Evolutionary conservation across 305 asterid genomes (phyloP), one percentile per base, ranked within the genome.

Genomic region (Lippia alba): DNA sequence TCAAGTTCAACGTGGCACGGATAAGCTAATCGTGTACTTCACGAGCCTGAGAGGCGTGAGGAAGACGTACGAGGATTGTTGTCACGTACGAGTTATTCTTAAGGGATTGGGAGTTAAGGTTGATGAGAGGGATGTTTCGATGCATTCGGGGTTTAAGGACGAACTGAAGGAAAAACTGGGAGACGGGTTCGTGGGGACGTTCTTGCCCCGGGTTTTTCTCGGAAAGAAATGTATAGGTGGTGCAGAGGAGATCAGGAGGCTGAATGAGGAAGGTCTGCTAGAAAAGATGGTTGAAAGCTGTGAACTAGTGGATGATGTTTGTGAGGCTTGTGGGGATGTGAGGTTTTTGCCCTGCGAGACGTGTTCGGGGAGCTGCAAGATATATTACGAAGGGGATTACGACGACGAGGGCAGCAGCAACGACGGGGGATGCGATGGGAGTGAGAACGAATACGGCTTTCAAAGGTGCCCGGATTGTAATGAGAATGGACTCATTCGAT

Each of bases 11-110:
- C 60, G 77, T 34, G 80, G 76, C 10, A 79, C 68, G 32, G 89
- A 85, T 11, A 89, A 79, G 69, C 5, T 88, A 14, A 65, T 94
- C 1, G 86, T 94, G 63, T 94, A 91, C 50, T 91, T 89, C 58
- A 94, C 99, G 0, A 94, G 96, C 70, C 74, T 94, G 8, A 81
- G 99, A 69, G 97, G 97, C 1, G 93, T 94, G 34, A 78, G 99
- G 75, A 94, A 91, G 80, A 94, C 99, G 0, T 90, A 83, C 68
- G 99, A 94, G 81, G 97, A 91, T 83, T 90, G 97, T 61, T 90
- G 97, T 36, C 79, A 85, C 16, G 99, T 91, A 48, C 70, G 92
- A 18, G 85, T 83, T 7, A 86, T 90, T 0, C 34, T 94, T 3
- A 90, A 90, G 59, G 97, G 92, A n/a, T 56, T 88, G 39, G 86